A percentile compares a stretch with the other conserved stretches of the same genome.
phyloP scores from a whole-genome alignment of 2,329 filamentous ascomycete species.

The Cladosporium velox region DNA sequence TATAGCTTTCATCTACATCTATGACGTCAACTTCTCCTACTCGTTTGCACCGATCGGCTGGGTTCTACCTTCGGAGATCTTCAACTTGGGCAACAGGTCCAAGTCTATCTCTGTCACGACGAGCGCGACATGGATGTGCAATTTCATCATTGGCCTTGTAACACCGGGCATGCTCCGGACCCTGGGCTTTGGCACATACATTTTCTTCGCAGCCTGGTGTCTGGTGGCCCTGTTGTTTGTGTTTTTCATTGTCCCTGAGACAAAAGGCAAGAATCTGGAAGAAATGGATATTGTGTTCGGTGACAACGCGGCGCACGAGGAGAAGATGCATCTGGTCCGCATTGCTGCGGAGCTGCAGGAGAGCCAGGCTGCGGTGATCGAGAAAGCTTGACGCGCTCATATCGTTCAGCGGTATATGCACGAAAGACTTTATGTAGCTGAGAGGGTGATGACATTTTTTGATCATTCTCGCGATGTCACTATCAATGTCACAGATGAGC shows the following conservation, averaged over 20 bases:
- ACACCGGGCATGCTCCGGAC: conserved; percentile 23
- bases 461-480: too few relatives aligned
- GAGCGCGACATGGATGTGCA: conserved; percentile 63
- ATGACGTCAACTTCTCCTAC: conserved; percentile 57
- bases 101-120: conserved; percentile 64
- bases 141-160: conserved; percentile 50
- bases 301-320: conserved; percentile 5
- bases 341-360: conserved; percentile 12
- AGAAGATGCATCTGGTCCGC: conserved; percentile 4
- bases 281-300: conserved; percentile 14
- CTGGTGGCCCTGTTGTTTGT: conserved; percentile 6
- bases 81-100: conserved; percentile 58
- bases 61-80: conserved; percentile 56
- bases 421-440: background rate
- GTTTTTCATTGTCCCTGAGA: conserved; percentile 5
- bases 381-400: background rate
- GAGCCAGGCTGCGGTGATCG: background rate
- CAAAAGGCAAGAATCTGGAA: conserved; percentile 5
- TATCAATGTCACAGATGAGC: too few relatives aligned
- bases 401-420: background rate
- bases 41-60: conserved; percentile 25
- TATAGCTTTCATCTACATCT: conserved; percentile 26
- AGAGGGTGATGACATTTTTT: background rate
- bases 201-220: conserved; percentile 60
- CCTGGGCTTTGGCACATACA: conserved; percentile 54